Base-by-base conservation (phyloP, 2,329 filamentous ascomycete species). In the Albophoma yamanashiensis region DNA sequence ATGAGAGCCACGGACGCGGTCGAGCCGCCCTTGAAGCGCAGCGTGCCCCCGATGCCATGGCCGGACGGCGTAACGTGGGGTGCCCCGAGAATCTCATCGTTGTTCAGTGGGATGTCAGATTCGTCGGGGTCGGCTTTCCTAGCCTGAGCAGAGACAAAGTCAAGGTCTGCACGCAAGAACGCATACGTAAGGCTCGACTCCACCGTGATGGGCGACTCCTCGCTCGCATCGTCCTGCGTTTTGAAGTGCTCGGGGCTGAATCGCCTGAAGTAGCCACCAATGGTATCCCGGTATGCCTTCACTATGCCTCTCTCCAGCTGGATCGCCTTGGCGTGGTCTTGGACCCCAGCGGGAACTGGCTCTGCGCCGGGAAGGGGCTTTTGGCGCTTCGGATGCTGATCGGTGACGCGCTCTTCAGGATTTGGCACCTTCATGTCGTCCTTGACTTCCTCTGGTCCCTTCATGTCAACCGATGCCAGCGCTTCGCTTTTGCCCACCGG, bases 251-350 rank as follows among this genome's bases (percentile, higher is more conserved):
- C 82, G 0, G 94, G 93, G 65, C 85, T 87, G 76, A 97, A 97
- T 52, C 94, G 86, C 62, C 89, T 85, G 71, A 96, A 99, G 75
- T 99, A 99, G 39, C 94, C 94, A 56, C 94, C 94, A 7, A 99
- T 89, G 0, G 91, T 87, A 62, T 86, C 82, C 70, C 87, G 89
- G 85, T 96, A 99, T 59, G 88, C 83, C 43, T 82, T 77, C 34
- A 97, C 82, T 12, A 97, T 79, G 20, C 82, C 79, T 60, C 79
- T 83, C 72, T 96, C 88, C 57, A 96, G 76, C 59, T 85, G 78
- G 60, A 87, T 77, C 15, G 89, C 86, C 64, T 85, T 87, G 40
- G 81, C 62, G n/a, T 67, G 78, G 67, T 87, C 82, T 43, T 78
- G 79, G 22, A 77, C 76, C 58, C 81, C 77, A 42, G 79, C 76